Evolutionary conservation across 352 stramenopile genomes (phyloP).

Genomic region (Pythium dissimile): DNA sequence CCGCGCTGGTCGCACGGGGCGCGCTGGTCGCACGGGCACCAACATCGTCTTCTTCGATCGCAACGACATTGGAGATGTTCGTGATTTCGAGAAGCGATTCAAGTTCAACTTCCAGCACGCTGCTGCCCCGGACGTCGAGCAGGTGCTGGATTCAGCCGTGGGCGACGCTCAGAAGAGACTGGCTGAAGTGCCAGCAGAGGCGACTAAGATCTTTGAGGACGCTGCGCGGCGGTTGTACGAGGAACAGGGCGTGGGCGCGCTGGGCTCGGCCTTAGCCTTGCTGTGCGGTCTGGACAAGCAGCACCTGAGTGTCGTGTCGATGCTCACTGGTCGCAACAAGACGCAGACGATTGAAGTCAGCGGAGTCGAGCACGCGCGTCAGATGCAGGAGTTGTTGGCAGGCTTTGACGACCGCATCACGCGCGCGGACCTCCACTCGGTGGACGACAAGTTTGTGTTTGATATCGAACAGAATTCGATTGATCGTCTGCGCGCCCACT

Average conservation of each 20-base stretch:
- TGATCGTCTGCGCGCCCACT: slow-evolving; percentile 40
- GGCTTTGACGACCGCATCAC: slow-evolving; percentile 37
- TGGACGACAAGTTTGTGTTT: slow-evolving; percentile 70
- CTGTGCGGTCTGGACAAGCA: slow-evolving; percentile 77
- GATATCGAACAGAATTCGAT: slow-evolving; percentile 54
- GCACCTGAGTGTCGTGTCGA: slow-evolving; percentile 60
- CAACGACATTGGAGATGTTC: slow-evolving; percentile 55
- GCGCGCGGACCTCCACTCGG: slow-evolving; percentile 45
- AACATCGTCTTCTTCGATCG: slow-evolving; percentile 88
- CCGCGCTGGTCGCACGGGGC: slow-evolving; percentile 87
- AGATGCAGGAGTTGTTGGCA: slow-evolving; percentile 42
- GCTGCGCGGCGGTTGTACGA: slow-evolving; percentile 49
- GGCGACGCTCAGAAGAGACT: slow-evolving; percentile 56
- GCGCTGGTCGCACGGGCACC: slow-evolving; percentile 75
- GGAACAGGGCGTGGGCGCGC: slow-evolving; percentile 44
- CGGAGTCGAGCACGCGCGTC: slow-evolving; percentile 37
- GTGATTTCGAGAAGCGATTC: slow-evolving; percentile 75
- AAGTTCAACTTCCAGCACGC: slow-evolving; percentile 71
- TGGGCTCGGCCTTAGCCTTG: slow-evolving; percentile 68
- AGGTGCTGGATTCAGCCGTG: slow-evolving; percentile 55
- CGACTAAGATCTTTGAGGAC: slow-evolving; percentile 52
- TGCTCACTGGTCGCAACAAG: slow-evolving; percentile 64
- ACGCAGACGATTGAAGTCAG: slow-evolving; percentile 70
- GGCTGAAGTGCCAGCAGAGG: slow-evolving; percentile 37
- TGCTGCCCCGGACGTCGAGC: slow-evolving; percentile 47